Evolutionary conservation across 805 yeast genomes (phyloP).

Genomic region (Candida manassasensis): DNA sequence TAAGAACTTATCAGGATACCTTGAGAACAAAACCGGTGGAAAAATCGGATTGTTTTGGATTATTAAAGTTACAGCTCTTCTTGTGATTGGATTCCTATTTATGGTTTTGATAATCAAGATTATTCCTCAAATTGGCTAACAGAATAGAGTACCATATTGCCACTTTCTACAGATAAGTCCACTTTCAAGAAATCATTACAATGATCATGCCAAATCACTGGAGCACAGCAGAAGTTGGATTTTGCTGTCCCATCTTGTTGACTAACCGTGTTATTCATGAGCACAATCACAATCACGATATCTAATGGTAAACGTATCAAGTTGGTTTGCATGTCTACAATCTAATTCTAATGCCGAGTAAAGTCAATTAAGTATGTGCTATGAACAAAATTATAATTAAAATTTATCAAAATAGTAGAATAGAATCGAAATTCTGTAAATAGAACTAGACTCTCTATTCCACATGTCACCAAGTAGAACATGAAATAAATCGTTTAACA

Average conservation of each 20-base stretch:
- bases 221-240: no score
- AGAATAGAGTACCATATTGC: no score
- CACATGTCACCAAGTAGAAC: no score
- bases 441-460: no score
- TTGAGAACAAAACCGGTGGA: constrained; percentile 36
- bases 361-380: constrained; percentile 3
- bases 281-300: no score
- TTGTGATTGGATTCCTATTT: constrained; percentile 24
- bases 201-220: no score
- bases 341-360: constrained; percentile 3
- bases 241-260: no score
- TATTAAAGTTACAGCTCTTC: constrained; percentile 23
- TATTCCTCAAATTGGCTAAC: constrained; percentile 29
- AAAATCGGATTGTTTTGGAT: constrained; percentile 36
- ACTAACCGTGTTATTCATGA: no score
- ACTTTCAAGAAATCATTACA: no score
- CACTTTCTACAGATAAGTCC: no score
- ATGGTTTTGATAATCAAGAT: constrained; percentile 32
- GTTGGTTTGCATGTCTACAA: no score
- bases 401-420: not conserved
- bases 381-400: constrained; percentile 2
- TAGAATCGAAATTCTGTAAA: not conserved
- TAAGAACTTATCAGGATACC: constrained; percentile 32
- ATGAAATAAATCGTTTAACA: not conserved
- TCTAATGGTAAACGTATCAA: no score